Evolutionary conservation across 2,329 filamentous ascomycete species (phyloP), one percentile per base, ranked within the genome.

Genomic region (Neofusicoccum cordaticola): DNA sequence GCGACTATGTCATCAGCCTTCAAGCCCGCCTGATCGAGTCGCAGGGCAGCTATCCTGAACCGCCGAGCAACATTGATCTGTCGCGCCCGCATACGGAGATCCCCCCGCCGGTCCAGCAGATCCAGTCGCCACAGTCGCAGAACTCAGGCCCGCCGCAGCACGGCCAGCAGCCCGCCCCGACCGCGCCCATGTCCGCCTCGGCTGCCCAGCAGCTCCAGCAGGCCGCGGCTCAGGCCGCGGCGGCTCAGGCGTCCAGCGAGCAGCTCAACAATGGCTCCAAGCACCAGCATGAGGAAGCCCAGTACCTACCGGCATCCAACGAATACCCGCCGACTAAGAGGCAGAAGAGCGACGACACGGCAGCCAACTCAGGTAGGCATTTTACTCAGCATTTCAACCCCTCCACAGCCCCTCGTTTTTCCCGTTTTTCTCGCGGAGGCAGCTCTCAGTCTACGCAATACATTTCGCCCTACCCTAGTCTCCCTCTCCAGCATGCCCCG

Each of bases 1-100:
- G 93, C 70, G 93, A 97, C 76, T 98, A 98, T 79, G 90, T 97
- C 69, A 90, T 97, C 74, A 90, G 90, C 71, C 84, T 99, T 15
- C 95, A 99, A 77, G 90, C 90, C 4, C 88, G 92, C 45, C 84
- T 98, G 41, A 84, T 97, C 66, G 93, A 97, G 70, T 85, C 88
- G 2, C 88, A 92, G 71, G 90, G 90, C 73, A 93, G 97, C 70
- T 88, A 91, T 63, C 95, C 95, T 0, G 90, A 90, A 67, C 89
- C 93, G 9, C 94, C 94, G 0, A 83, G 90, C 1, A 92, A 92
- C 69, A 85, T 96, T 68, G 91, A 92, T 71, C 81, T 97, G 34
- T 82, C 79, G 60, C 83, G 85, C 65, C 83, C 85, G 7, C 81
- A 82, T 65, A 62, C 44, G 34, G 48, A 65, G 17, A 57, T 47